Conservation (phyloP, 2,329 filamentous ascomycete genomes). For the Exophiala sp. region DNA sequence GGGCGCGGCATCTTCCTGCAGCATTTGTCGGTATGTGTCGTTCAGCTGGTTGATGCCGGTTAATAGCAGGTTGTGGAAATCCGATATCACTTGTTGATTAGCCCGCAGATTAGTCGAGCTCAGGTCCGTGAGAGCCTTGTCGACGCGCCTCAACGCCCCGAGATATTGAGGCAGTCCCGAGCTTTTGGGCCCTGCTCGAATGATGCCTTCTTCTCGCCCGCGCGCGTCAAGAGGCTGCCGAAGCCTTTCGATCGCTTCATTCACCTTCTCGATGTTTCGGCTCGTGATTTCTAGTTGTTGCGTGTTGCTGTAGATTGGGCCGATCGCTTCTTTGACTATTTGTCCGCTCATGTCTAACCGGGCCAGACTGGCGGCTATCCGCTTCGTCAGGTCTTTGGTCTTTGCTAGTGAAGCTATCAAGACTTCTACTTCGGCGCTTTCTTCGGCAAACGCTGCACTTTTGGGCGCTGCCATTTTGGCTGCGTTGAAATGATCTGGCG, state of each 20-base stretch:
- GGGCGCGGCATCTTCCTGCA: conserved; percentile 70
- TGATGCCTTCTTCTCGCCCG: conserved; percentile 83
- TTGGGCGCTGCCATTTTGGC: conserved; percentile 49
- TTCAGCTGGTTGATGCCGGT: conserved; percentile 78
- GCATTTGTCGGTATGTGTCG: conserved; percentile 69
- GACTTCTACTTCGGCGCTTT: conserved; percentile 63
- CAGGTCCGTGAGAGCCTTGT: conserved; percentile 76
- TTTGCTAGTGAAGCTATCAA: conserved; percentile 72
- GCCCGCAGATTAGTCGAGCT: conserved; percentile 84
- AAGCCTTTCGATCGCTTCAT: conserved; percentile 79
- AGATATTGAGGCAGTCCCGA: conserved; percentile 79
- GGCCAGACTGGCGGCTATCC: conserved; percentile 81
- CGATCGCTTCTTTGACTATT: conserved; percentile 84
- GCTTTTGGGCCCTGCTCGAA: conserved; percentile 78
- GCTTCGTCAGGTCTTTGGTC: conserved; percentile 87
- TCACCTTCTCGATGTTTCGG: conserved; percentile 78
- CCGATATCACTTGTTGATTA: conserved; percentile 80
- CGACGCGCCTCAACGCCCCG: conserved; percentile 80
- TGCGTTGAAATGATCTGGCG: neutral
- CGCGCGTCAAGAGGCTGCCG: conserved; percentile 89
- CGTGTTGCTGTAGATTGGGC: conserved; percentile 87
- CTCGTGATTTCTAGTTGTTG: conserved; percentile 81
- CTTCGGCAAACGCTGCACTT: conserved; percentile 57
- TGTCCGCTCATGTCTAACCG: conserved; percentile 82
- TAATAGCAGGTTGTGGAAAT: conserved; percentile 70